These are phyloP conservation scores for Nymphaea colorata DNA, from an alignment of 164 flowering plant genomes.

Conservation along the genomic window DNA sequence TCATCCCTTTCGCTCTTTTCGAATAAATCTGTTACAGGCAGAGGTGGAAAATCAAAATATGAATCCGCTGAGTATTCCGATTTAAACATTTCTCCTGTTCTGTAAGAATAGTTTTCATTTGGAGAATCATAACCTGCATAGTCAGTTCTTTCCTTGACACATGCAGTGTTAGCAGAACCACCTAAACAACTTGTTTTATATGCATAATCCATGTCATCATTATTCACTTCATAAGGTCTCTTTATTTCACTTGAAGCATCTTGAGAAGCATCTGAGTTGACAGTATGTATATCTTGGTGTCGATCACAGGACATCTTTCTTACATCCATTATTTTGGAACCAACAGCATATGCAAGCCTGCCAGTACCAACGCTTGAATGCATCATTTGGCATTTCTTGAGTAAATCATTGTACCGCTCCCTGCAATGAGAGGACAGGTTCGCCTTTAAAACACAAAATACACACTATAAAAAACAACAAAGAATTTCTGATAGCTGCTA, in stretches of 20 bases:
- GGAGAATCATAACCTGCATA: slow-evolving; percentile 38
- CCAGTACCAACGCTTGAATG: slow-evolving; percentile 90
- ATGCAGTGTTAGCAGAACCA: slow-evolving; percentile 43
- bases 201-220: slow-evolving; percentile 25
- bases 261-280: slow-evolving; percentile 26
- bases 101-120: neutral
- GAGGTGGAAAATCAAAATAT: slow-evolving; percentile 56
- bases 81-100: slow-evolving; percentile 16
- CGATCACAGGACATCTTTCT: slow-evolving; percentile 43
- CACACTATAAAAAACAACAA: too few species aligned
- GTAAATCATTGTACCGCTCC: slow-evolving; percentile 55
- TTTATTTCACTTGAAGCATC: slow-evolving; percentile 20
- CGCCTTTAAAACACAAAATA: neutral
- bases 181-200: slow-evolving; percentile 36
- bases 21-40: slow-evolving; percentile 68
- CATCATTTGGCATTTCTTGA: slow-evolving; percentile 68
- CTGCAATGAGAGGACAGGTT: slow-evolving; percentile 24
- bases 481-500: too few species aligned
- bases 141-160: slow-evolving; percentile 42
- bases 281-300: slow-evolving; percentile 22
- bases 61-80: slow-evolving; percentile 21
- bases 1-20: slow-evolving; percentile 24
- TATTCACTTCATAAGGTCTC: slow-evolving; percentile 16
- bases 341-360: slow-evolving; percentile 69
- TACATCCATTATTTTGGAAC: slow-evolving; percentile 86